A percentile compares a stretch with the other conserved stretches of the same genome.
Conservation (phyloP, 2,329 filamentous ascomycete genomes). For the Capronia coronata region DNA sequence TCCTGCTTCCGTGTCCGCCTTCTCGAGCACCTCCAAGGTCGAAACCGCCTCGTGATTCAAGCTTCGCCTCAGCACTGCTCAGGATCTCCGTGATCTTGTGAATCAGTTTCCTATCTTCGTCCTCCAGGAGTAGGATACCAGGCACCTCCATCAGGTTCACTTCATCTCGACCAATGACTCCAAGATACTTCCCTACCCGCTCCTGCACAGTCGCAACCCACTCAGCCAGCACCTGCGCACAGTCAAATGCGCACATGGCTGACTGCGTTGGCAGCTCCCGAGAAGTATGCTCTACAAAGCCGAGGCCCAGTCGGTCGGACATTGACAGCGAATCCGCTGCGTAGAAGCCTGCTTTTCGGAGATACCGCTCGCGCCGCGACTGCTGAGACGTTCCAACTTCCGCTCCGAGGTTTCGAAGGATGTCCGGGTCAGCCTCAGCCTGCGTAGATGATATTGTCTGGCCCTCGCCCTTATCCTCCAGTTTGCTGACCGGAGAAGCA, state of each 20-base stretch:
- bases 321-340: conserved; percentile 86
- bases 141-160: conserved; percentile 75
- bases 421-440: conserved; percentile 30
- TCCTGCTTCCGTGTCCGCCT: conserved; percentile 75
- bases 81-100: conserved; percentile 76
- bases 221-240: conserved; percentile 85
- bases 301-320: conserved; percentile 77
- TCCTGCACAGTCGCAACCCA: conserved; percentile 93
- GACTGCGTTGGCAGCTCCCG: conserved; percentile 83
- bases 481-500: conserved; percentile 13
- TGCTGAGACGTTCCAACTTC: conserved; percentile 36
- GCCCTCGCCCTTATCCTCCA: conserved; percentile 45
- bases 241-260: conserved; percentile 88
- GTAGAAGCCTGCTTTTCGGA: conserved; percentile 92
- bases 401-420: conserved; percentile 1
- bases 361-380: conserved; percentile 73
- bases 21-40: conserved; percentile 39
- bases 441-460: conserved; percentile 28
- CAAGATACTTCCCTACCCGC: conserved; percentile 81
- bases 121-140: conserved; percentile 81
- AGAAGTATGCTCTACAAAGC: conserved; percentile 75
- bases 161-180: conserved; percentile 75
- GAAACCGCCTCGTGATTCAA: conserved; percentile 29
- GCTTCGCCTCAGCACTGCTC: conserved; percentile 66
- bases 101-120: conserved; percentile 81